phyloP scores from a whole-genome alignment of 257 asterid species.

The Forsythia viridissima region DNA sequence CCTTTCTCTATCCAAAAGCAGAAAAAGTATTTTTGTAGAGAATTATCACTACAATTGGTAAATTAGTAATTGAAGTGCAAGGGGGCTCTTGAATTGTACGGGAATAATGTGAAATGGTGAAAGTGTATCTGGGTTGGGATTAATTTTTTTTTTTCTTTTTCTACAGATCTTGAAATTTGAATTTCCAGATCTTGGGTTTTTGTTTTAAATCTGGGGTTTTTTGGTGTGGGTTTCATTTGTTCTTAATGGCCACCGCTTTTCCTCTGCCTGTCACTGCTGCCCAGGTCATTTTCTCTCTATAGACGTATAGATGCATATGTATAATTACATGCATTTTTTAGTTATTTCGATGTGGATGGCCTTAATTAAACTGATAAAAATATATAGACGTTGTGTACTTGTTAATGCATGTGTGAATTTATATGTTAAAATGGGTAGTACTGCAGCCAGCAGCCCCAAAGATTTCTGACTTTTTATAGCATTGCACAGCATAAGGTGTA shows the following conservation, averaged over 20 bases:
- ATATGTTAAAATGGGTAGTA: neutral
- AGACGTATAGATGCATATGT: neutral
- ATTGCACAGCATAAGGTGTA: neutral
- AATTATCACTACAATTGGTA: slow-evolving; percentile 25
- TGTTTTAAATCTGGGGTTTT: slow-evolving; percentile 6
- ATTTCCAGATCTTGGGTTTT: slow-evolving; percentile 43
- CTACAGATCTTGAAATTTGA: slow-evolving; percentile 30
- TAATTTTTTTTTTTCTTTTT: neutral
- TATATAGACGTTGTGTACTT: neutral
- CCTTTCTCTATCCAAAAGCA: slow-evolving; percentile 2
- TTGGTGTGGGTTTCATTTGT: neutral
- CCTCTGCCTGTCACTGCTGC: slow-evolving; percentile 55
- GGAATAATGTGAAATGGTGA: neutral
- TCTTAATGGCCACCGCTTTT: slow-evolving; percentile 44
- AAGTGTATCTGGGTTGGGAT: slow-evolving; percentile 23
- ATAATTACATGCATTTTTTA: neutral
- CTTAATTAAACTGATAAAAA: neutral
- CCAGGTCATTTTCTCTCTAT: slow-evolving; percentile 31
- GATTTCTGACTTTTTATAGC: neutral
- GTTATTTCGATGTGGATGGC: neutral
- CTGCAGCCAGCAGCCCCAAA: neutral
- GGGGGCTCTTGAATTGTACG: slow-evolving; percentile 17
- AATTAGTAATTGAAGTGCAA: slow-evolving; percentile 6
- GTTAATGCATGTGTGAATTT: neutral
- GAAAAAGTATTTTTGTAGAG: slow-evolving; percentile 8